Evolutionary conservation across 2,329 filamentous ascomycete genomes (phyloP), one percentile per base, ranked within the genome.

Genomic region (Cryphonectria japonica): DNA sequence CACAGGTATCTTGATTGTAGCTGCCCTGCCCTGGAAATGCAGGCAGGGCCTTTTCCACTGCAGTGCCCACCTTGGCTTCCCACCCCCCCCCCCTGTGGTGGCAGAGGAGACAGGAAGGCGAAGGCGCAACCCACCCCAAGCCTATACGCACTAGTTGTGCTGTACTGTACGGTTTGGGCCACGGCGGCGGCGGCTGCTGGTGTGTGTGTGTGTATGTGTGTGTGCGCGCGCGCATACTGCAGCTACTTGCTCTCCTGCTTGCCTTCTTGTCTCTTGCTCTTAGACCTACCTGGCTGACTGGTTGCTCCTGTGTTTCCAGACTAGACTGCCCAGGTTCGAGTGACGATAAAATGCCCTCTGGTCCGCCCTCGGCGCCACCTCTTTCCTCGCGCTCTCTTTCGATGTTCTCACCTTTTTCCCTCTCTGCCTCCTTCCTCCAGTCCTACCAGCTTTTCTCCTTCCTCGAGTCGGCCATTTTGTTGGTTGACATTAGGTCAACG

Each of bases 311-410:
- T 34, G 54, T 32, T 32, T 32, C 54, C 26, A 59, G 29, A 13
- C 54, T 59, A 59, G 54, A 59, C 29, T 59, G 54, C 54, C 54
- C 54, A 62, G 37, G 60, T 41, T 26, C 14, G 60, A 62, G 8
- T 63, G 54, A 70, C 50, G 66, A 70, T 72, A 72, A 72, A 72
- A 72, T 60, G 68, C 34, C 65, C 70, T 68, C 69, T 72, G 64
- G 57, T 66, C 41, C 68, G 50, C 68, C 59, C 70, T 68, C 70
- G 70, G 60, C 68, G 9, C 67, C 68, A 54, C 67, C 70, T 59
- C 54, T 66, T 66, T 43, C 57, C 59, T 64, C 70, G 62, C 68
- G 68, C 70, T 32, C 70, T 61, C 69, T 43, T 41, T 41, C 67
- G 61, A 66, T 66, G 66, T 69, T 71, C 54, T 65, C 63, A 59